Evolutionary conservation across 129 eudicot species (phyloP), one percentile per base, ranked within the genome.

Genomic region (Flaveria linearis): DNA sequence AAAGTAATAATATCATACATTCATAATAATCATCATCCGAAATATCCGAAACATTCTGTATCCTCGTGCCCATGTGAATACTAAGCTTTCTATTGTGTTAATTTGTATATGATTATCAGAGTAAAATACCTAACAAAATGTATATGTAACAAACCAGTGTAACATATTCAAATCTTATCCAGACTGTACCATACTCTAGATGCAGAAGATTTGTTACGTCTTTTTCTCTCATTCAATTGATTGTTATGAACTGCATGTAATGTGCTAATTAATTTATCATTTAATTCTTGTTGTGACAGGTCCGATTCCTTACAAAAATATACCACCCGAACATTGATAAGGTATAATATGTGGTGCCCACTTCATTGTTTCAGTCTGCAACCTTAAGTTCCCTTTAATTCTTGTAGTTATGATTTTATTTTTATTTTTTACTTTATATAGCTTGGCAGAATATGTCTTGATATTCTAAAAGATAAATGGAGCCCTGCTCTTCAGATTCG

Each of bases 391-490:
- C 18, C 49, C 53, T 53, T 68, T 69, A 22, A 55, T 39, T 57
- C 70, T 83, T 36, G 36, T 49, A 41, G 28, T 39, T 26, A 1
- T 17, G 51, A 17, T 65, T 67, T 14, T 22, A 58, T 14, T 85
- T 61, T 62, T 7, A 49, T 71, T 67, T 11, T n/a, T 18, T 43
- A 28, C 23, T 28, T 10, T 41, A 36, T 79, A 76, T 85, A 93
- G 97, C 98, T 94, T 86, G 98, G 98, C 57, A 89, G 98, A 80
- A 94, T 94, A 81, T 94, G 98, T 82, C 92, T 94, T 25, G 98
- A 94, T 84, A 91, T 94, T 79, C 92, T 94, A 5, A 94, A 94
- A 80, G 98, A 94, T 84, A 94, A 94, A 77, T 94, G 98, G 97
- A 94, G 98, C 68, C 98, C 98, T 11, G 98, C 98, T 51, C 97